phyloP scores from a whole-genome alignment of 2,329 filamentous ascomycete genomes.

The Ascochyta viciae-villosae region DNA sequence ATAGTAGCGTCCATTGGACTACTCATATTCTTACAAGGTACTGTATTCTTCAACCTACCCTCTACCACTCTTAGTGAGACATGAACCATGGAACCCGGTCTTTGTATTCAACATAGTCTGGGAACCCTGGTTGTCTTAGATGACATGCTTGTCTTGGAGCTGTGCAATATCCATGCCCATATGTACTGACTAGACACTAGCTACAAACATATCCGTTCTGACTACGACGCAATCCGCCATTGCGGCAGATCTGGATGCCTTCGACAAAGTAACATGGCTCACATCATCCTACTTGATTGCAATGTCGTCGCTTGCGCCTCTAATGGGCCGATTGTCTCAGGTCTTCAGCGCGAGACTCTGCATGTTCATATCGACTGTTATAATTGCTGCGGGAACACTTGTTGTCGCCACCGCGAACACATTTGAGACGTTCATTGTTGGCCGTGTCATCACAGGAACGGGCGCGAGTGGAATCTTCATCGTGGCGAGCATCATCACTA shows the following conservation, averaged over 20 bases:
- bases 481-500: slow-evolving; percentile 74
- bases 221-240: slow-evolving; percentile 81
- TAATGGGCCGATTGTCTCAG: slow-evolving; percentile 74
- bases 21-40: slow-evolving; percentile 68
- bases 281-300: slow-evolving; percentile 73
- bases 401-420: slow-evolving; percentile 68
- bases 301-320: slow-evolving; percentile 66
- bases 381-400: slow-evolving; percentile 68
- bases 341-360: slow-evolving; percentile 75
- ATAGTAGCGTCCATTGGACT: slow-evolving; percentile 63
- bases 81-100: neutral
- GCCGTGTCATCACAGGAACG: slow-evolving; percentile 71
- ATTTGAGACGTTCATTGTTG: slow-evolving; percentile 70
- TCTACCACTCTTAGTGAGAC: neutral
- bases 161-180: neutral
- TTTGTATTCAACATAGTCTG: neutral
- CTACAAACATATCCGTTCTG: slow-evolving; percentile 79
- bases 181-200: slow-evolving; percentile 42
- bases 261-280: slow-evolving; percentile 79
- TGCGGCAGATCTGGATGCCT: slow-evolving; percentile 76
- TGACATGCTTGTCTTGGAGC: neutral
- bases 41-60: slow-evolving; percentile 10
- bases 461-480: slow-evolving; percentile 77
- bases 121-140: slow-evolving; percentile 42
- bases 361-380: slow-evolving; percentile 66